Evolutionary conservation across 2,329 filamentous ascomycete species (phyloP).

Genomic region (Paraconiothyrium brasiliense): DNA sequence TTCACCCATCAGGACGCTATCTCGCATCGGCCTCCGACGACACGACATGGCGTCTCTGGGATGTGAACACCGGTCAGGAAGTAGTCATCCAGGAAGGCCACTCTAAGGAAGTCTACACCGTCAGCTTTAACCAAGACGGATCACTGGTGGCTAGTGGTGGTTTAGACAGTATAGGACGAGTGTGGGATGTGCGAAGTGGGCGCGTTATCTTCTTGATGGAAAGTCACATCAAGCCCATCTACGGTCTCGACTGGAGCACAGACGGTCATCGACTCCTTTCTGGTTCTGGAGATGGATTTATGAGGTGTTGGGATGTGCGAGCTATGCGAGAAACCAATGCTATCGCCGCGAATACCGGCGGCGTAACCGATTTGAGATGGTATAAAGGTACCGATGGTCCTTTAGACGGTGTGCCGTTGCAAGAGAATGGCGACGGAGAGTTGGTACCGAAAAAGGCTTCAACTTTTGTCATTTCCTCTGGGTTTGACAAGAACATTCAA

Average conservation of each 20-base stretch:
- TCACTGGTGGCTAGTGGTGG: conserved; percentile 92
- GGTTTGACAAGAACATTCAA: conserved; percentile 95
- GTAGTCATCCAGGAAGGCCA: conserved; percentile 92
- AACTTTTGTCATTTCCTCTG: conserved; percentile 88
- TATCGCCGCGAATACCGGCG: conserved; percentile 88
- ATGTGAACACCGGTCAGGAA: conserved; percentile 85
- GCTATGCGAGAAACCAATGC: conserved; percentile 85
- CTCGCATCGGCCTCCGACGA: conserved; percentile 94
- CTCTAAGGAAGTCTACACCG: conserved; percentile 88
- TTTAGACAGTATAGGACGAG: conserved; percentile 89
- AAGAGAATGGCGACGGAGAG: conserved; percentile 71
- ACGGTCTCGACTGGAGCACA: conserved; percentile 88
- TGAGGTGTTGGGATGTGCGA: conserved; percentile 97
- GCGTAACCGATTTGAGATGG: conserved; percentile 93
- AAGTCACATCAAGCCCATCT: conserved; percentile 91
- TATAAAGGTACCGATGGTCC: conserved; percentile 87
- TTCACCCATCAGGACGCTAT: conserved; percentile 90
- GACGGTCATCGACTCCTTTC: conserved; percentile 95
- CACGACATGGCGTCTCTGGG: conserved; percentile 97
- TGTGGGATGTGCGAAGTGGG: conserved; percentile 94
- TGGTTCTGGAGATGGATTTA: conserved; percentile 91
- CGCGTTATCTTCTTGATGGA: conserved; percentile 96
- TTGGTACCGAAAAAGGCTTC: conserved; percentile 80
- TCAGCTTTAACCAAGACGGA: conserved; percentile 90
- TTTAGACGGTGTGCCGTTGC: conserved; percentile 67